Evolutionary conservation across 345 rosid genomes (phyloP), one percentile per base, ranked within the genome.

Genomic region (Lepidium aucheri): DNA sequence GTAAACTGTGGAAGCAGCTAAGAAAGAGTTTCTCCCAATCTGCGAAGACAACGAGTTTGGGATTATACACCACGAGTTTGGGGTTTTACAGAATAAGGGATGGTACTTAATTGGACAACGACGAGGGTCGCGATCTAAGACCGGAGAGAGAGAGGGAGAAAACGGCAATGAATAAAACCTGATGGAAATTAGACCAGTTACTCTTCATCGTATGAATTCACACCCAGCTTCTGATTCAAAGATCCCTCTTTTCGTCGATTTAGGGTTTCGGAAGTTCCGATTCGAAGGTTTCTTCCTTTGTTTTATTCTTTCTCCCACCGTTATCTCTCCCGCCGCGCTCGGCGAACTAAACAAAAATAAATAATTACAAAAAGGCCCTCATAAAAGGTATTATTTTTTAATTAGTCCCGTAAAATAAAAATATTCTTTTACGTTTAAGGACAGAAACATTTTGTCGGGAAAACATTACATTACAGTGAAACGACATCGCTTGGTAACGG

Each of bases 171-270:
- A 42, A 39, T 28, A 1, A 14, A 47, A 75, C 70, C 67, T 65
- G 64, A 26, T 71, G 72, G 26, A 76, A 41, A n/a, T 64, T 69
- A 34, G 59, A 65, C 75, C 63, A 70, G 3, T 75, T 35, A 36
- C n/a, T 53, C 42, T 57, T 75, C 79, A 76, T 76, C 51, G 32
- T 69, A 38, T 36, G 1, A 18, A 35, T 1, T 5, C 34, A 33
- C 10, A 54, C 9, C 0, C 5, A 38, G 18, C 59, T 44, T 71
- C 70, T 38, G 18, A 39, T 58, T 36, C 24, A 32, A 42, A 51
- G 5, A 26, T 65, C 16, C 33, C 54, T 22, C 57, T 14, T 65
- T 41, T 49, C 61, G 76, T 20, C 55, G 56, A 55, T 43, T 60
- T 73, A 52, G 72, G 76, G 70, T 55, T 73, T 42, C 34, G 11